phyloP scores from a whole-genome alignment of 305 asterid species.

The Petunia hybrid region DNA sequence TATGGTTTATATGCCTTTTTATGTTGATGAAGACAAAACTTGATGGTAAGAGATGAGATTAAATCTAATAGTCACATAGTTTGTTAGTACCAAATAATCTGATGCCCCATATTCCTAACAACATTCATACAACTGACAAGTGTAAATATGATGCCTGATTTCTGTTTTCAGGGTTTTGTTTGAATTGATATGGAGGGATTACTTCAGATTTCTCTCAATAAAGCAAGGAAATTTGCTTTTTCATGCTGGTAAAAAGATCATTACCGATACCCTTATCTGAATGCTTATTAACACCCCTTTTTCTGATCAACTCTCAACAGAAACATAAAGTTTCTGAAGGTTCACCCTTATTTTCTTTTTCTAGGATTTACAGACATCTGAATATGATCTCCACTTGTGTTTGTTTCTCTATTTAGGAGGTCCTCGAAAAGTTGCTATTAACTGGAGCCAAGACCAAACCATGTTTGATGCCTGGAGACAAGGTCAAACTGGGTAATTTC shows the following conservation, averaged over 20 bases:
- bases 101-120: background rate
- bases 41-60: background rate
- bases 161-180: slow-evolving; percentile 79
- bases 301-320: slow-evolving; percentile 17
- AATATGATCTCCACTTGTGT: slow-evolving; percentile 5
- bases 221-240: slow-evolving; percentile 83
- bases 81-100: slow-evolving; percentile 1
- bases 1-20: too few species aligned
- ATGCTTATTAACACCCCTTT: background rate
- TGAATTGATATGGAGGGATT: slow-evolving; percentile 97
- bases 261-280: too few species aligned
- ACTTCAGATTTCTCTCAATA: slow-evolving; percentile 87
- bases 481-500: slow-evolving; percentile 80
- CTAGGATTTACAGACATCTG: too few species aligned
- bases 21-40: slow-evolving; percentile 25
- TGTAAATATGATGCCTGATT: slow-evolving; percentile 21
- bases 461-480: slow-evolving; percentile 83
- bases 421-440: slow-evolving; percentile 61
- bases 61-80: background rate
- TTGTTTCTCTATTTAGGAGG: slow-evolving; percentile 62
- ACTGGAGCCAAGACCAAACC: slow-evolving; percentile 76
- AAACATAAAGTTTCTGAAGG: too few species aligned
- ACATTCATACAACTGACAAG: background rate
- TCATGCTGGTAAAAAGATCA: slow-evolving; percentile 75
- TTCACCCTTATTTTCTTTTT: too few species aligned